phyloP scores from a whole-genome alignment of 495 filamentous ascomycete species.

The Daldinia vernicosa region DNA sequence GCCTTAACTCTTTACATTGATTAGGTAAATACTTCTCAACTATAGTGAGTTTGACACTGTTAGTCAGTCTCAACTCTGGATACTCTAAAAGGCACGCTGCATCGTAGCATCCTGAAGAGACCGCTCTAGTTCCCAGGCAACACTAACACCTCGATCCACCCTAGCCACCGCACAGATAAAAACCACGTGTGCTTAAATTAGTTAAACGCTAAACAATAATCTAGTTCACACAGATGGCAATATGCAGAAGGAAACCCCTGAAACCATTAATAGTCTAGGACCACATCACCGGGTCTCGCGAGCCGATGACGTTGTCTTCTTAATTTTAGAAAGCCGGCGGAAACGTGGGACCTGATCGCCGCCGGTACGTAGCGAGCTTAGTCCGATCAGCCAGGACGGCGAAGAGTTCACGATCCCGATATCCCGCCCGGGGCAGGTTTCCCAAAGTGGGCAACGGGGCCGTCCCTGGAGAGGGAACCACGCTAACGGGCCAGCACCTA shows the following conservation, averaged over 20 bases:
- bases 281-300: constrained; percentile 22
- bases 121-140: background rate
- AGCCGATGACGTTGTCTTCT: constrained; percentile 11
- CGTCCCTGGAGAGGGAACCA: constrained; percentile 12
- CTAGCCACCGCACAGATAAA: background rate
- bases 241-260: constrained; percentile 7
- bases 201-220: background rate
- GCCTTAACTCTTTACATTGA: no score
- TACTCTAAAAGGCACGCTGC: background rate
- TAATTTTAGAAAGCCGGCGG: constrained; percentile 27
- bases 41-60: no score
- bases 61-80: no score
- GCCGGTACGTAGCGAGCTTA: constrained; percentile 25
- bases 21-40: no score
- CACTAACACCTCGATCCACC: background rate
- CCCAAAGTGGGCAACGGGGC: constrained; percentile 34
- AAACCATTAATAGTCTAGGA: constrained; percentile 27
- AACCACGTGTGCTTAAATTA: constrained; percentile 25
- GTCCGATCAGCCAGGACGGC: constrained; percentile 27
- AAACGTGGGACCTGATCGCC: constrained; percentile 26
- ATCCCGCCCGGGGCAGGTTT: constrained; percentile 34
- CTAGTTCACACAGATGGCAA: background rate
- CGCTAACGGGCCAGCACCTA: constrained; percentile 18
- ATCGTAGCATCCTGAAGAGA: background rate
- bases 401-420: constrained; percentile 37